Conservation (phyloP, 1,284 basidiomycete genomes). For the Amylostereum areolatum region DNA sequence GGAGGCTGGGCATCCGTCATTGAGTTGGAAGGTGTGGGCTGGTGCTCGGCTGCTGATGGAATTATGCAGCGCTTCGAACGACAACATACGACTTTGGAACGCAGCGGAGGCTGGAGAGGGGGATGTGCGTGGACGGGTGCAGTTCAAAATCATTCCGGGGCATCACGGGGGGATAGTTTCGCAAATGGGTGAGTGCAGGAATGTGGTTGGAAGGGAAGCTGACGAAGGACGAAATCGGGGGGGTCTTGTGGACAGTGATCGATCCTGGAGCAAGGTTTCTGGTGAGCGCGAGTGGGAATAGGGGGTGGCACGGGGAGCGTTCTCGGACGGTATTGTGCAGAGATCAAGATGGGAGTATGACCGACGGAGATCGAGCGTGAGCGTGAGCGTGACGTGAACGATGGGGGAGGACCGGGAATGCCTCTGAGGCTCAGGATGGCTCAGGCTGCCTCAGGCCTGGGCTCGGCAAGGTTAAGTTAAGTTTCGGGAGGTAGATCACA, state of each 20-base stretch:
- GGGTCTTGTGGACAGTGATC: conserved; percentile 52
- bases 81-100: conserved; percentile 95
- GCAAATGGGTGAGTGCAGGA: conserved; percentile 67
- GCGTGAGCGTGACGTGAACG: no score
- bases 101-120: conserved; percentile 70
- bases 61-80: conserved; percentile 71
- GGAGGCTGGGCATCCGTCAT: no score
- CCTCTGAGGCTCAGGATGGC: no score
- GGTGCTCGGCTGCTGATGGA: conserved; percentile 1
- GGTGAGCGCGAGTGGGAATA: conserved; percentile 88
- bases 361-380: background rate
- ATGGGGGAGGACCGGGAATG: no score
- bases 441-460: no score
- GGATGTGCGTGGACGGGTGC: conserved; percentile 59
- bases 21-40: background rate
- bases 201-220: conserved; percentile 8
- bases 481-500: no score
- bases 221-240: background rate
- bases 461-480: no score
- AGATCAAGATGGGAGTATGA: conserved; percentile 52
- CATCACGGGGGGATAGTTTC: conserved; percentile 94
- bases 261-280: conserved; percentile 84
- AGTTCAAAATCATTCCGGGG: conserved; percentile 94
- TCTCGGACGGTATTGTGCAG: conserved; percentile 87
- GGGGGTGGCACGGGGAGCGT: conserved; percentile 91